These are phyloP conservation scores for Phytophthora kernoviae DNA, from an alignment of 352 stramenopile species.

Conservation along the genomic window DNA sequence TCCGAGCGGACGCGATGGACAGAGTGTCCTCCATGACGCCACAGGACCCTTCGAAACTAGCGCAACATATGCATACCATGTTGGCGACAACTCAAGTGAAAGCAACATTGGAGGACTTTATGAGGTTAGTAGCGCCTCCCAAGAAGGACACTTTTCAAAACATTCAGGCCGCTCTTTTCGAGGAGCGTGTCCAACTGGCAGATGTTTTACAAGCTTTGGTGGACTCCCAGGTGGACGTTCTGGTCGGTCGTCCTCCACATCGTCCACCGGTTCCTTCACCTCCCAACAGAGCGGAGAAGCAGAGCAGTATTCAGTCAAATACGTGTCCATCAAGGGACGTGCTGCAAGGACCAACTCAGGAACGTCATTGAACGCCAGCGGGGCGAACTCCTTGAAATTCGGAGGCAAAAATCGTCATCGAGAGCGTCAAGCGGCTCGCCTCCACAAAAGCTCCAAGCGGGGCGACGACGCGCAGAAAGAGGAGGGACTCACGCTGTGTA, in stretches of 20 bases:
- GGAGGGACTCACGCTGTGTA: conserved; percentile 49
- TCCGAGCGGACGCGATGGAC: conserved; percentile 46
- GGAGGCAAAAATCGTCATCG: conserved; percentile 37
- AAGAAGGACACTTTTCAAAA: conserved; percentile 61
- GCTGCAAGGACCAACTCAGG: conserved; percentile 17
- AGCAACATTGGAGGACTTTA: conserved; percentile 69
- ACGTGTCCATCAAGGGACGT: conserved; percentile 49
- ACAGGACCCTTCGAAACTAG: conserved; percentile 25
- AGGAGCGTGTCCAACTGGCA: conserved; percentile 58
- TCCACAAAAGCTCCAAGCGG: conserved; percentile 10
- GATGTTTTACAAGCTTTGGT: conserved; percentile 68
- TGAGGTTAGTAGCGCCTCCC: conserved; percentile 51
- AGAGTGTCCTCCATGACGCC: conserved; percentile 60
- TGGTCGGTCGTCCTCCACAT: conserved; percentile 29
- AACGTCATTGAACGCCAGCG: conserved; percentile 11
- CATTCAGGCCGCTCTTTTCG: conserved; percentile 57
- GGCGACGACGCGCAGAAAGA: conserved; percentile 21
- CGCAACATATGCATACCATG: conserved; percentile 54
- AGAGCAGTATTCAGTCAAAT: conserved; percentile 64
- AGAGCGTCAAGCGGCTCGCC: conserved; percentile 13
- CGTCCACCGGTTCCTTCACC: conserved; percentile 29
- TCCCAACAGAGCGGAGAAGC: conserved; percentile 24
- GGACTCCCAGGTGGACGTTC: conserved; percentile 11
- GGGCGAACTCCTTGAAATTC: conserved; percentile 50
- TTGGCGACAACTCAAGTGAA: conserved; percentile 61